phyloP scores from a whole-genome alignment of 495 filamentous ascomycete species.

The Amphirosellinia nigrospora region DNA sequence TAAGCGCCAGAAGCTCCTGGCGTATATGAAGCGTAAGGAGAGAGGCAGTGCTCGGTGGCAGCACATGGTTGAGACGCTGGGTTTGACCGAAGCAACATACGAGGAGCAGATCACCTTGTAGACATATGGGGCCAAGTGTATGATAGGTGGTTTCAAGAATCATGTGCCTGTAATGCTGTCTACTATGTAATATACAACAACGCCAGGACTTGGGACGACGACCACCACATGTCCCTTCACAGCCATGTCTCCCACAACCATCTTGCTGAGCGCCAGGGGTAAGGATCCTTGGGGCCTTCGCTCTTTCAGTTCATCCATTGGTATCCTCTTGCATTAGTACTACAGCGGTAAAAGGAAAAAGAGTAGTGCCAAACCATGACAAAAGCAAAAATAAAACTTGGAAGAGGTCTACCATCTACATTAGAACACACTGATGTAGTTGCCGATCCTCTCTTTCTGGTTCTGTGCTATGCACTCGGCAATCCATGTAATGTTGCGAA shows the following conservation, averaged over 20 bases:
- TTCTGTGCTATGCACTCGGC: conserved; percentile 99
- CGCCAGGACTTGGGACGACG: conserved; percentile 22
- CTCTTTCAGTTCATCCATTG: conserved; percentile 24
- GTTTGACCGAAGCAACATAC: conserved; percentile 85
- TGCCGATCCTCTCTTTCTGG: conserved; percentile 98
- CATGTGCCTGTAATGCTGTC: conserved; percentile 29
- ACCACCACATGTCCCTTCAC: conserved; percentile 12
- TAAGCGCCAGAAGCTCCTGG: conserved; percentile 83
- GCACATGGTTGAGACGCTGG: conserved; percentile 78
- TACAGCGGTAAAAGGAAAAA: conserved; percentile 24
- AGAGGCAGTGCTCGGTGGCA: conserved; percentile 88
- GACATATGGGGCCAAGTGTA: conserved; percentile 25
- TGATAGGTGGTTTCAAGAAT: conserved; percentile 25
- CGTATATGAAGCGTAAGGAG: conserved; percentile 87
- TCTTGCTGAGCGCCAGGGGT: conserved; percentile 18
- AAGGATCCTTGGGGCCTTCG: conserved; percentile 4
- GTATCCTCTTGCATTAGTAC: conserved; percentile 30
- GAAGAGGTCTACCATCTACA: conserved; percentile 26
- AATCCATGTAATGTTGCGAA: conserved; percentile 99
- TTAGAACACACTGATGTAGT: conserved; percentile 95
- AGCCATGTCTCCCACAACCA: conserved; percentile 19
- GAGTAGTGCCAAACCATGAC: conserved; percentile 9
- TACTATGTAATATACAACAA: conserved; percentile 36
- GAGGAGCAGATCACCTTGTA: conserved; percentile 84
- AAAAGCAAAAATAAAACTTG: conserved; percentile 9